Evolutionary conservation across 2,329 filamentous ascomycete genomes (phyloP), one percentile per base, ranked within the genome.

Genomic region (Talaromyces sp.): DNA sequence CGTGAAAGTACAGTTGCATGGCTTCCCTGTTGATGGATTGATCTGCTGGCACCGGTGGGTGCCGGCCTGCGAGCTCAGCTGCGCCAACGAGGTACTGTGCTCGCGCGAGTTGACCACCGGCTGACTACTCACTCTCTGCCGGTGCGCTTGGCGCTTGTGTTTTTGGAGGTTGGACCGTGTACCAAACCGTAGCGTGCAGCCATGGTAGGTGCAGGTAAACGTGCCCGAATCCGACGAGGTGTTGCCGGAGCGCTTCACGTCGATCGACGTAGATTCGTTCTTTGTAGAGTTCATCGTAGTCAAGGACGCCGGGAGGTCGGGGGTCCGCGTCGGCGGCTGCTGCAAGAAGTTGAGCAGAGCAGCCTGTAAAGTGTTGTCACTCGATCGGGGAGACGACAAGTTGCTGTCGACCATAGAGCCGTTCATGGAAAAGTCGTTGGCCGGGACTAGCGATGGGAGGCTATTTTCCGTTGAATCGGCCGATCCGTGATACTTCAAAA

Each of bases 151-250:
- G 26, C 93, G 87, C 80, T 97, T 97, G 80, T 99, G 95, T 77
- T 95, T 95, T 73, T 98, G 93, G 3, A 99, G 82, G 66, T 93
- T 86, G 9, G 86, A 83, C 4, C 91, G 91, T 1, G 91, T 91
- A 67, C 96, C 91, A 70, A 99, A 99, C 58, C 95, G 89, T 66
- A 89, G 81, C 0, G 87, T 88, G 72, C 95, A 98, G 11, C 92
- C 91, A 69, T 96, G 92, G 69, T 96, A 96, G 0, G 93, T 97
- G 76, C 95, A 99, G 1, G 93, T 96, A 77, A 97, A 99, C 0
- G 93, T 96, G 13, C 93, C 93, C 21, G 87, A 84, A 66, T 96
- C 90, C 0, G 91, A 89, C 17, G 81, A 80, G 2, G 88, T 86
- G 46, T 86, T 82, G 1, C 78, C 73, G 0, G 91, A 91, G 79